Evolutionary conservation across 2,329 filamentous ascomycete genomes (phyloP).

Genomic region (Mycosphaerella sp.): DNA sequence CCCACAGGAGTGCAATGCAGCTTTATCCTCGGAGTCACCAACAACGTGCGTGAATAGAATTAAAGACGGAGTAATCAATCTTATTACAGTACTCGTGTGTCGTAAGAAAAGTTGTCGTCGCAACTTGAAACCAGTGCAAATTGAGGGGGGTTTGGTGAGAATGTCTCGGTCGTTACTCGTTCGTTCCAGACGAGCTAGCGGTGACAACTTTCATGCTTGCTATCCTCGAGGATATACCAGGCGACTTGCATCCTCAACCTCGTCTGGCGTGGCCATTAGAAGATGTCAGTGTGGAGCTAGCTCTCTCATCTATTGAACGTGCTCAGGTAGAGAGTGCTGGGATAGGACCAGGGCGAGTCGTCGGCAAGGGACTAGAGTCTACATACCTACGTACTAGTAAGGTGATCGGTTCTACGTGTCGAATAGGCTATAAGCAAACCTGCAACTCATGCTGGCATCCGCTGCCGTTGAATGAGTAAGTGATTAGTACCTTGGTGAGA

Average conservation of each 20-base stretch:
- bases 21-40: background rate
- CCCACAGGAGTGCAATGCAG: background rate
- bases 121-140: background rate
- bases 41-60: no score
- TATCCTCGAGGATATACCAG: background rate
- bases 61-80: background rate
- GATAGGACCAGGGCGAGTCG: background rate
- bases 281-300: background rate
- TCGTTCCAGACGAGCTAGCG: no score
- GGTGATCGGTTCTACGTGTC: background rate
- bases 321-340: background rate
- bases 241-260: background rate
- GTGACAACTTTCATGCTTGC: background rate
- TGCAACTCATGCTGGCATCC: background rate
- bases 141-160: background rate
- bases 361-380: background rate
- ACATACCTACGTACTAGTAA: background rate
- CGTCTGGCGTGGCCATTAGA: background rate
- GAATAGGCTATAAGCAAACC: background rate
- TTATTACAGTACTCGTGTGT: background rate
- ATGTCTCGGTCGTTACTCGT: background rate
- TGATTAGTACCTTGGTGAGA: background rate
- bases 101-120: background rate
- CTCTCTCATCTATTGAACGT: background rate
- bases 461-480: background rate